A percentile compares a stretch with the other conserved stretches of the same genome.
Conservation (phyloP, 768 basidiomycete genomes). For the Piloderma croceum region DNA sequence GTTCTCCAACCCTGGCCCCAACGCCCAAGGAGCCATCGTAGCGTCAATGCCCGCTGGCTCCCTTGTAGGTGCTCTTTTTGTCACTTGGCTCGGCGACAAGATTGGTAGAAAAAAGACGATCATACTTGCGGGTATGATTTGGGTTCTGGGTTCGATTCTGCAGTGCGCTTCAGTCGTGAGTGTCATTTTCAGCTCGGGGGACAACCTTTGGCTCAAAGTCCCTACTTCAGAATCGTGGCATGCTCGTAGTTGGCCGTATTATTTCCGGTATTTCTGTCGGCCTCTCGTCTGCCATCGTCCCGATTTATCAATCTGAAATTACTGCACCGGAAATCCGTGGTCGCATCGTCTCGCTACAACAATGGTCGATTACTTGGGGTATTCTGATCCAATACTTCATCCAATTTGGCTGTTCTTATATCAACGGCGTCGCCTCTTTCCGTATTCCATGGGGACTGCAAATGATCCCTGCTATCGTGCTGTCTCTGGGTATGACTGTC, state of each 20-base stretch:
- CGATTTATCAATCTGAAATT: constrained; percentile 72
- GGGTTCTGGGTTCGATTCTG: constrained; percentile 69
- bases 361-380: constrained; percentile 80
- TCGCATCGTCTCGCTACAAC: constrained; percentile 69
- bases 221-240: constrained; percentile 51
- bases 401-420: constrained; percentile 71
- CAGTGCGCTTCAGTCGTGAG: constrained; percentile 54
- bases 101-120: constrained; percentile 63
- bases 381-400: constrained; percentile 73
- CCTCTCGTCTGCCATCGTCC: constrained; percentile 59
- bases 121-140: constrained; percentile 61
- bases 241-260: constrained; percentile 68
- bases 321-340: constrained; percentile 69
- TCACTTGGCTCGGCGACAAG: constrained; percentile 57
- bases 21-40: constrained; percentile 67
- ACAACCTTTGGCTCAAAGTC: constrained; percentile 2
- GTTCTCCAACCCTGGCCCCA: constrained; percentile 40
- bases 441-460: constrained; percentile 79
- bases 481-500: constrained; percentile 58
- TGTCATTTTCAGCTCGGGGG: constrained; percentile 1
- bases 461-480: constrained; percentile 69
- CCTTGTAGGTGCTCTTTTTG: constrained; percentile 57
- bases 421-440: constrained; percentile 66
- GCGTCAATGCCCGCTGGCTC: constrained; percentile 77
- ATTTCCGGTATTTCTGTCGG: constrained; percentile 66